phyloP scores from a whole-genome alignment of 176 grass and related monocot genomes.

The Bromus sterilis region DNA sequence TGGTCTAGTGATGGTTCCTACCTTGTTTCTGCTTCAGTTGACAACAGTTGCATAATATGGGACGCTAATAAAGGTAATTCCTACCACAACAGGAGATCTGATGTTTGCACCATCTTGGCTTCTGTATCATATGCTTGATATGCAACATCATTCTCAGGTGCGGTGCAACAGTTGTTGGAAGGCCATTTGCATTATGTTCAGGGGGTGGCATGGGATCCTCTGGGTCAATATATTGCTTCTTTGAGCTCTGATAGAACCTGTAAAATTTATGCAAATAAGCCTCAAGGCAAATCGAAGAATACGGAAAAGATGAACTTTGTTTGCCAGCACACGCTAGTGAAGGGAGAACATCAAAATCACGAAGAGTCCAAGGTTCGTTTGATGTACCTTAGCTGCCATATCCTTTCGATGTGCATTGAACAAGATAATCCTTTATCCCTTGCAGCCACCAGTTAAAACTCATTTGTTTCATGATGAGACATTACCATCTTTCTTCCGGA shows the following conservation, averaged over 20 bases:
- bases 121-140: constrained; percentile 8
- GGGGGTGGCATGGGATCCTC: constrained; percentile 91
- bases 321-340: constrained; percentile 67
- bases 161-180: constrained; percentile 76
- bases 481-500: constrained; percentile 93
- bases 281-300: constrained; percentile 72
- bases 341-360: constrained; percentile 50
- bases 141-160: constrained; percentile 32
- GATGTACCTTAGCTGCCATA: not conserved
- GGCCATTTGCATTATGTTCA: constrained; percentile 99
- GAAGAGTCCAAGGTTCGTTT: constrained; percentile 79
- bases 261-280: constrained; percentile 85
- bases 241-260: constrained; percentile 95
- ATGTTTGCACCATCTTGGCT: not conserved
- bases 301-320: constrained; percentile 72
- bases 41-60: constrained; percentile 99
- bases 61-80: constrained; percentile 76
- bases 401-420: not conserved
- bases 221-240: constrained; percentile 83
- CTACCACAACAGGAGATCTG: not conserved
- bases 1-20: constrained; percentile 67
- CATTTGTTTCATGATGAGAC: constrained; percentile 98
- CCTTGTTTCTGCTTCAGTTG: constrained; percentile 89
- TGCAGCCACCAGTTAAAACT: constrained; percentile 61
- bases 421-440: constrained; percentile 7